Base-by-base conservation (phyloP, 371 early-diverging fungal species). In the Mycotypha africana region DNA sequence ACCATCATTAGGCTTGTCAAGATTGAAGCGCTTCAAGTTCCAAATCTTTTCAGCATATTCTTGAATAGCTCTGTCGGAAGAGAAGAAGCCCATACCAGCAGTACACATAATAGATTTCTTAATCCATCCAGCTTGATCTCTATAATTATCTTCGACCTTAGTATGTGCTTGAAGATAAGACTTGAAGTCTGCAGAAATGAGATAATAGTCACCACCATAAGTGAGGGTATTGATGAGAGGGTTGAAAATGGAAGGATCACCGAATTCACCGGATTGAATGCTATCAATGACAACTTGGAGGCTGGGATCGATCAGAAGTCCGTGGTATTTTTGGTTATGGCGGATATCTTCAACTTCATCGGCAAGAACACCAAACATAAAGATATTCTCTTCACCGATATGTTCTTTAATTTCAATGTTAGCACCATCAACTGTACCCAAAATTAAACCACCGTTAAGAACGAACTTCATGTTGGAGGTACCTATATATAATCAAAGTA, bases 401-500 rank as follows among this genome's bases (percentile, higher is more conserved):
- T 95, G 92, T 51, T 95, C 94, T 45, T 81, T 75, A 62, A 95
- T 95, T 62, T 95, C 95, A 66, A 95, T 89, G 65, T 95, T 95
- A 51, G 95, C 95, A 41, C 90, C 90, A 54, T 89, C 90, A 35
- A 89, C 76, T 1, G 90, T 89, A 56, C 90, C 90, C 32, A 89
- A 69, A 60, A 95, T 95, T 37, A 95, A 62, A 46, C 95, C 95
- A 42, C 95, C 94, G 63, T 95, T 95, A 35, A 95, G 70, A 36
- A 94, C 95, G 74, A 95, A 95, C 76, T 95, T 95, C 94, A 95
- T 95, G 81, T 95, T 95, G 35, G 92, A 92, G 4, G 95, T 95
- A 31, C 95, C 95, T n/a, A n/a, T n/a, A n/a, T n/a, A n/a, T n/a
- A n/a, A n/a, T n/a, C n/a, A n/a, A n/a, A n/a, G n/a, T n/a, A n/a